Evolutionary conservation across 495 filamentous ascomycete species (phyloP).

Genomic region (Penicillium longicatenatum): DNA sequence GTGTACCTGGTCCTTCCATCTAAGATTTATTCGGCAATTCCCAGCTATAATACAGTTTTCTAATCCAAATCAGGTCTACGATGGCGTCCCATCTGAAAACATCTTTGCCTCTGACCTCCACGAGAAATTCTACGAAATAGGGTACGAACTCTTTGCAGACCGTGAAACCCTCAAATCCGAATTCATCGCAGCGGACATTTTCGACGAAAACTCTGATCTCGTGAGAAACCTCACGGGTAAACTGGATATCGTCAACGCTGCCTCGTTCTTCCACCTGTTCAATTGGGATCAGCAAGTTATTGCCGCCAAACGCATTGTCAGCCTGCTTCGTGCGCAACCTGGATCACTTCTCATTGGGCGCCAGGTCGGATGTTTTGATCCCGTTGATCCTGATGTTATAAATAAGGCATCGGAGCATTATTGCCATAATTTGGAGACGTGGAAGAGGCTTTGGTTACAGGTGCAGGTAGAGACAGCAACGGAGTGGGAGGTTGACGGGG

Average conservation of each 20-base stretch:
- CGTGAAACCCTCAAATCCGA: slow-evolving; percentile 37
- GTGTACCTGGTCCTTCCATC: too few species aligned
- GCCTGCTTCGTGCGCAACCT: slow-evolving; percentile 42
- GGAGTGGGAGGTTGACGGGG: slow-evolving; percentile 42
- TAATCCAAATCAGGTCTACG: slow-evolving; percentile 19
- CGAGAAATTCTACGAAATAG: slow-evolving; percentile 42
- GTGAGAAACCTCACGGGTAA: slow-evolving; percentile 40
- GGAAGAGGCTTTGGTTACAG: slow-evolving; percentile 52
- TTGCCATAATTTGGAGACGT: slow-evolving; percentile 48
- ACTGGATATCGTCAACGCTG: slow-evolving; percentile 57
- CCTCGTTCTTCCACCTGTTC: slow-evolving; percentile 64
- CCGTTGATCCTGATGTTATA: slow-evolving; percentile 26
- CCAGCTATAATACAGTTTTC: not conserved
- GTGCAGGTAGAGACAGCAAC: slow-evolving; percentile 50
- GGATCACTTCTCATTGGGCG: slow-evolving; percentile 52
- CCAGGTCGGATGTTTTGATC: slow-evolving; percentile 43
- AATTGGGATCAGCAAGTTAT: slow-evolving; percentile 52
- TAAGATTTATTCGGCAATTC: not conserved
- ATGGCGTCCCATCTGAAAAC: slow-evolving; percentile 30
- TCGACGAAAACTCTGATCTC: slow-evolving; percentile 42
- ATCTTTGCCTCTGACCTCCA: slow-evolving; percentile 46
- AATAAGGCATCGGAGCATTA: slow-evolving; percentile 27
- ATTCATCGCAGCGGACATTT: slow-evolving; percentile 56
- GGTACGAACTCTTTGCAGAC: slow-evolving; percentile 53
- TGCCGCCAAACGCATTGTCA: slow-evolving; percentile 46